Evolutionary conservation across 139 green algal genomes (phyloP).

Genomic region (Chlorella sp.): DNA sequence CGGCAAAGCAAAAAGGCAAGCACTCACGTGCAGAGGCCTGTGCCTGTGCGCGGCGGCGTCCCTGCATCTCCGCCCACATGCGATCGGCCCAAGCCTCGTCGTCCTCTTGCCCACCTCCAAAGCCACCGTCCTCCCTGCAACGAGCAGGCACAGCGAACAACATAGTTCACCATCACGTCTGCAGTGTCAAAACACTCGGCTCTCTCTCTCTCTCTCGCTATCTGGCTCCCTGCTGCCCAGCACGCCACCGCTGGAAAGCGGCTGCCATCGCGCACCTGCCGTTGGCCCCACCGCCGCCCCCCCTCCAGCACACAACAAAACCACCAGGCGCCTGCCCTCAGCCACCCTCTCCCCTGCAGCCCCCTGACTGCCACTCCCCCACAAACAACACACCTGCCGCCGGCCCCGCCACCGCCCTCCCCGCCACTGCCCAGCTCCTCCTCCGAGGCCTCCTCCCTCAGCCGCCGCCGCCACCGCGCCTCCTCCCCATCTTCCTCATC

Average conservation of each 20-base stretch:
- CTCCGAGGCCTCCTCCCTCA: slow-evolving; percentile 6
- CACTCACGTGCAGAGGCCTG: neutral
- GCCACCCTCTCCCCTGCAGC: too few relatives aligned
- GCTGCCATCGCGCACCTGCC: too few relatives aligned
- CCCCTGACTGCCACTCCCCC: too few relatives aligned
- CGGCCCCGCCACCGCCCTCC: neutral
- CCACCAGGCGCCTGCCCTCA: too few relatives aligned
- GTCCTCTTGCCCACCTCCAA: neutral
- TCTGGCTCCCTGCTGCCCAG: too few relatives aligned
- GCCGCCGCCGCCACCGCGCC: neutral
- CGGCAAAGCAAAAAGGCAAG: too few relatives aligned
- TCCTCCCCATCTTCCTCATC: neutral
- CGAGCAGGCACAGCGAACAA: neutral
- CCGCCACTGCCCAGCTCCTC: neutral
- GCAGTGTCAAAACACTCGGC: too few relatives aligned
- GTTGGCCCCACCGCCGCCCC: too few relatives aligned
- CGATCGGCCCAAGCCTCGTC: slow-evolving; percentile 11
- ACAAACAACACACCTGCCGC: neutral
- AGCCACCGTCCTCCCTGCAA: neutral
- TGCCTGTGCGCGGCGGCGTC: neutral
- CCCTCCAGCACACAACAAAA: neutral
- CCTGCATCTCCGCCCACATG: slow-evolving; percentile 11
- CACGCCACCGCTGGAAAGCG: too few relatives aligned
- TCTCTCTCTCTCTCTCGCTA: too few relatives aligned
- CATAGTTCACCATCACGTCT: too few relatives aligned